Evolutionary conservation across 1,284 basidiomycete species (phyloP), one percentile per base, ranked within the genome.

Genomic region (Cryptococcus sp.): DNA sequence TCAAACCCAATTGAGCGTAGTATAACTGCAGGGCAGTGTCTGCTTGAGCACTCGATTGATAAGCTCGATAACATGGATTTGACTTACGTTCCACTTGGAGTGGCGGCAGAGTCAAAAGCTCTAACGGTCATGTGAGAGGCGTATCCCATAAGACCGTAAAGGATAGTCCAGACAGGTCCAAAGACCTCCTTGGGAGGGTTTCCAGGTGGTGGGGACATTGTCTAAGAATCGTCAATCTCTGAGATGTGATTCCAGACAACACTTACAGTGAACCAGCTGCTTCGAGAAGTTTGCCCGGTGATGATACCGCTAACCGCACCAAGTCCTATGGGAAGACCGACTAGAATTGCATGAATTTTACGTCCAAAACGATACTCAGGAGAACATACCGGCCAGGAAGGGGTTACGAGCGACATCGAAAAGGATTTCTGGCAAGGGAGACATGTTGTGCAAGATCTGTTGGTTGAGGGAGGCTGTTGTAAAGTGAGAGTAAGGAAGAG

Each of bases 1-100:
- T 89, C 46, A 89, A 72, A 0, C 77, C 84, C 41, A 89, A 78
- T 69, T 89, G 87, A 4, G 78, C 79, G 74, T 86, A 90, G 78
- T 90, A 89, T 45, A 89, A 76, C 36, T 78, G 78, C 42, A 89
- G 73, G 2, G 83, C 85, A 42, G 79, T 68, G 43, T 79, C 75
- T 42, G 85, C 80, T 56, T 79, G 73, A 32, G 78, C 72, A 50
- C 83, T 83, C 52, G 42, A 3, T 31, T 56, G 15, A 47, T 37
- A 14, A 5, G 42, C 11, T 23, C 35, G 4, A 46, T 43, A 23
- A 44, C 23, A 38, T 46, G 33, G 10, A 15, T 49, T 50, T 37
- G 59, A 82, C 83, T 77, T 58, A 75, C 71, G 74, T 79, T 55
- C 71, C 77, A 4, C 64, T 61, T 7, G 80, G 77, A 13, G 79